Conservation (phyloP, 768 basidiomycete species). For the Phaeotremella fagi region DNA sequence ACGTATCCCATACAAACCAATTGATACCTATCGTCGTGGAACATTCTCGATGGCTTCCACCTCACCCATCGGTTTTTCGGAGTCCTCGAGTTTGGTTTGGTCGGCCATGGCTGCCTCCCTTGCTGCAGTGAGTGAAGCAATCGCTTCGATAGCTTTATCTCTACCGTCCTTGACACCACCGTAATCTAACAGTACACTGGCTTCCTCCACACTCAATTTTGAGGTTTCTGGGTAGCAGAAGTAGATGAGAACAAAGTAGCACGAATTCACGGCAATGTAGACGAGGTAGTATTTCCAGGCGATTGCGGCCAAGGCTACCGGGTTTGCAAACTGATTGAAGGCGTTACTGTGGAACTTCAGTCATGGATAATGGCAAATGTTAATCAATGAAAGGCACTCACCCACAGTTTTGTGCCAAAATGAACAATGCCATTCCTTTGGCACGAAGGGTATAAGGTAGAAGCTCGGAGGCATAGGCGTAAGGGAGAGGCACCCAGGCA, state of each 20-base stretch:
- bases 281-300: slow-evolving; percentile 37
- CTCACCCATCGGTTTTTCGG: no score
- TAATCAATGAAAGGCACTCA: no score
- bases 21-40: no score
- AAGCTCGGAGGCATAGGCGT: slow-evolving; percentile 29
- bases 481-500: slow-evolving; percentile 27
- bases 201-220: slow-evolving; percentile 13
- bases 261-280: slow-evolving; percentile 15
- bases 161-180: slow-evolving; percentile 10
- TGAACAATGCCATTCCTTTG: slow-evolving; percentile 36
- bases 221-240: slow-evolving; percentile 18
- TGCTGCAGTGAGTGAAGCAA: no score
- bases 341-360: not conserved
- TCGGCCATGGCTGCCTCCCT: no score
- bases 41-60: no score
- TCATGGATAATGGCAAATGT: no score
- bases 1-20: no score
- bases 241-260: slow-evolving; percentile 14
- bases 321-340: slow-evolving; percentile 36
- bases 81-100: no score
- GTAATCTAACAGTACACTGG: slow-evolving; percentile 11
- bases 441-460: slow-evolving; percentile 24
- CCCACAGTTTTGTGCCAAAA: slow-evolving; percentile 1
- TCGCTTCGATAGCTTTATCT: not conserved
- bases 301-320: slow-evolving; percentile 32